Evolutionary conservation across 495 filamentous ascomycete species (phyloP).

Genomic region (Chaetomidium leptoderma): DNA sequence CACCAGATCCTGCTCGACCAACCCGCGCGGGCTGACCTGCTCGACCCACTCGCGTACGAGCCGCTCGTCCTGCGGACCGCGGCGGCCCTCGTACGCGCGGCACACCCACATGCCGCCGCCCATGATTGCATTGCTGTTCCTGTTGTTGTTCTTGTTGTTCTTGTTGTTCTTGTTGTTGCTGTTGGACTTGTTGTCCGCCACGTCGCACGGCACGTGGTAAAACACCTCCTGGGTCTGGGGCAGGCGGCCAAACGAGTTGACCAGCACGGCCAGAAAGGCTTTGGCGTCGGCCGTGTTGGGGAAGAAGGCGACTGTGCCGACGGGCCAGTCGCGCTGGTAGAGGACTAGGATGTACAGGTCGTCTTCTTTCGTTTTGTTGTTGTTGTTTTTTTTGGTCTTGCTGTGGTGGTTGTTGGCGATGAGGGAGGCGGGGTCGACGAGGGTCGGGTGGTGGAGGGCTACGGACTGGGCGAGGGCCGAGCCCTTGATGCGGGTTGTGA

Average conservation of each 20-base stretch:
- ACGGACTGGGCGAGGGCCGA: not conserved
- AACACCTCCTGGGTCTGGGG: conserved; percentile 3
- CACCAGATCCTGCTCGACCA: not conserved
- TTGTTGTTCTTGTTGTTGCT: not conserved
- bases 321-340: conserved; percentile 2
- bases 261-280: not conserved
- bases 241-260: not conserved
- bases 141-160: not conserved
- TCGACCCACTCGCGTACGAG: not conserved
- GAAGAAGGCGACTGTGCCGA: conserved; percentile 4
- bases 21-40: not conserved
- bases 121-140: not conserved
- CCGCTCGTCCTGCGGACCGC: not conserved
- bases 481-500: not conserved
- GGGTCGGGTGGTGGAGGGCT: not conserved
- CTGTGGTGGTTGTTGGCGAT: not conserved
- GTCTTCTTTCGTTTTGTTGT: not conserved
- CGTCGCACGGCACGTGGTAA: not conserved
- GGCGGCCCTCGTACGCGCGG: conserved; percentile 3
- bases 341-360: not conserved
- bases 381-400: not conserved
- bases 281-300: not conserved
- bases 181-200: not conserved
- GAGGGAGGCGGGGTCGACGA: not conserved
- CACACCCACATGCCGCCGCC: conserved; percentile 6